These are phyloP conservation scores for Cydonia oblonga DNA, from an alignment of 331 rosid genomes.

Conservation along the genomic window DNA sequence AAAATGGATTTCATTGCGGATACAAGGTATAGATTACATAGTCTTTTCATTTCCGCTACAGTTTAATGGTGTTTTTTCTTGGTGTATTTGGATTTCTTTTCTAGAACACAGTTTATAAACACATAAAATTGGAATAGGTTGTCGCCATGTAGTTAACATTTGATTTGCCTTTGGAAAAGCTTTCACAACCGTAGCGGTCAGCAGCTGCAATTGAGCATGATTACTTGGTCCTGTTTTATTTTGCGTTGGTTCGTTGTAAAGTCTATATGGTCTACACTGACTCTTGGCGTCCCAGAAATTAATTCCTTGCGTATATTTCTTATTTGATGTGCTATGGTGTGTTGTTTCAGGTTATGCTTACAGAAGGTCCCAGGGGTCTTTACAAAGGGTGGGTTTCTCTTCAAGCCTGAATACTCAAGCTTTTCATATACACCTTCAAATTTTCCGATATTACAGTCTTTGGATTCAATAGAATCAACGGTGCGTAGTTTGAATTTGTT, in stretches of 20 bases:
- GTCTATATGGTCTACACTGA: neutral
- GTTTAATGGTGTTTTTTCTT: too few relatives aligned
- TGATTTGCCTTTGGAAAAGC: too few relatives aligned
- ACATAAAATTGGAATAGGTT: too few relatives aligned
- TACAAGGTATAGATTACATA: constrained; percentile 56
- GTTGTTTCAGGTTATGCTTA: constrained; percentile 56
- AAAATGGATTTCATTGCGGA: constrained; percentile 74
- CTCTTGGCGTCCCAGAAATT: neutral
- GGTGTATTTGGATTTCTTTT: too few relatives aligned
- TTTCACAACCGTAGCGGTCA: too few relatives aligned
- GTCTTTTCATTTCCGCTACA: too few relatives aligned
- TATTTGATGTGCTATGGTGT: constrained; percentile 6
- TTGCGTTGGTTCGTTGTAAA: neutral
- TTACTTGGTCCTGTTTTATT: neutral
- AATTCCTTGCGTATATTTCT: neutral
- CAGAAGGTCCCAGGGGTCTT: constrained; percentile 84
- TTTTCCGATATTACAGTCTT: neutral
- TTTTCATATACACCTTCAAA: neutral
- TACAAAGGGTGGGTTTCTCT: constrained; percentile 76
- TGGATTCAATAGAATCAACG: neutral
- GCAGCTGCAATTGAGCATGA: neutral
- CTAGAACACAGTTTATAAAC: too few relatives aligned
- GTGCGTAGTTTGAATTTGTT: neutral
- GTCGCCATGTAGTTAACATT: too few relatives aligned
- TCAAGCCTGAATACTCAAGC: neutral